Base-by-base conservation (phyloP, 2,329 filamentous ascomycete genomes). In the Colletotrichum falcatum region DNA sequence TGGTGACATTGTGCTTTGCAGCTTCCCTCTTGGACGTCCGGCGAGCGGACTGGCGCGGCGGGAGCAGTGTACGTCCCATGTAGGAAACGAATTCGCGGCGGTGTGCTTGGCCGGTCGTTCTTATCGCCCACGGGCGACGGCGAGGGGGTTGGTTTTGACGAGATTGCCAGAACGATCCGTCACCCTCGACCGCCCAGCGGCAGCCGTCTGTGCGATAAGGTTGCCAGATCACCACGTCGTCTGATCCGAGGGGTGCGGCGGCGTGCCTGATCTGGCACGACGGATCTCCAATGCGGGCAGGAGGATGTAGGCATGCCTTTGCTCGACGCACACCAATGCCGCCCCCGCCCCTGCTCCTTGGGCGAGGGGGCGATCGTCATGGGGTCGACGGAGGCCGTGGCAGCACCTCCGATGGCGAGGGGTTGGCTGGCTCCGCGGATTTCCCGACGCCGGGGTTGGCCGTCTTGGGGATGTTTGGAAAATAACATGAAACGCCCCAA, bases 381-480 rank as follows among this genome's bases (percentile, higher is more conserved):
- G 51, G 56, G 44, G 35, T 42, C 33, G 35, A n/a, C 37, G 64
- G 64, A 67, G 58, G 42, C 58, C 28, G 14, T 35, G 56, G 49
- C 44, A 61, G 42, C 53, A 61, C 35, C 53, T 53, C 56, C n/a
- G 42, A n/a, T 35, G 67, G 62, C 55, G 39, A 39, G 26, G 63
- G 51, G 58, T 35, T 66, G 39, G 66, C 42, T 37, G 55, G 49
- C 20, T 37, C 49, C 61, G 56, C 23, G 56, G 48, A 18, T 46
- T 61, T 44, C 37, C 28, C 51, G 56, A 55, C 49, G 30, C 58
- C n/a, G 53, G 64, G 64, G 56, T 67, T 30, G 14, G 35, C 39
- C 64, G 67, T 70, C 67, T 70, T 59, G 58, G 58, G 28, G 42
- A 67, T 54, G 58, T 70, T 70, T 67, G 67, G 53, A 67, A 67